Evolutionary conservation across 2,329 filamentous ascomycete genomes (phyloP), one percentile per base, ranked within the genome.

Genomic region (Colletotrichum destructivum): DNA sequence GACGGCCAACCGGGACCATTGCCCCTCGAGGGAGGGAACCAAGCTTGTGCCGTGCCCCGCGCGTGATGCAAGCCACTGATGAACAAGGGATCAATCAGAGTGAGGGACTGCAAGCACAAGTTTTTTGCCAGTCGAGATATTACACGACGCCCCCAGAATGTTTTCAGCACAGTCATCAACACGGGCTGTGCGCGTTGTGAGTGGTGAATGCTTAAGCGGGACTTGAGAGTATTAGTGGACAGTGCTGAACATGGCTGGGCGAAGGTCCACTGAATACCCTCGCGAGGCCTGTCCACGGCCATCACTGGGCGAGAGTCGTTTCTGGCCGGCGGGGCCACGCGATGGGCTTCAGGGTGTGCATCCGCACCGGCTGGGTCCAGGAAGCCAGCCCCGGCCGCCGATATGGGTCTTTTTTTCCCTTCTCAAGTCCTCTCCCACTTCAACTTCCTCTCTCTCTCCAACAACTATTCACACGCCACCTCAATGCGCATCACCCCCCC

Each of bases 181-280:
- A 70, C 55, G 49, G 68, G 47, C 26, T 31, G 44, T 61, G 55
- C 31, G 49, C 55, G 49, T 61, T 66, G 62, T 70, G 68, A 70
- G 54, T 70, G 62, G 68, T 61, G 62, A 62, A 60, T 44, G 56
- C 26, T n/a, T 60, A 40, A 59, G 61, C 66, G 66, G 67, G 67
- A 55, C 55, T n/a, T 59, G 47, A 55, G 31, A 15, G 35, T n/a
- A 26, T 40, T 42, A 66, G 35, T 13, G 49, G 59, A 63, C 46
- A 63, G 49, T 62, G 47, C 54, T 69, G 59, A 54, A 26, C 31
- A 55, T 16, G 44, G 38, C 51, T 52, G 52, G 57, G 64, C 57
- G 38, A n/a, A 57, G 69, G 51, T 68, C 64, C 69, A 71, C 68
- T 62, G 56, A 57, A 62, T 57, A 67, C 31, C 64, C 69, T 69